Conservation (phyloP, 2,329 filamentous ascomycete genomes). For the Neopestalotiopsis clavispora region DNA sequence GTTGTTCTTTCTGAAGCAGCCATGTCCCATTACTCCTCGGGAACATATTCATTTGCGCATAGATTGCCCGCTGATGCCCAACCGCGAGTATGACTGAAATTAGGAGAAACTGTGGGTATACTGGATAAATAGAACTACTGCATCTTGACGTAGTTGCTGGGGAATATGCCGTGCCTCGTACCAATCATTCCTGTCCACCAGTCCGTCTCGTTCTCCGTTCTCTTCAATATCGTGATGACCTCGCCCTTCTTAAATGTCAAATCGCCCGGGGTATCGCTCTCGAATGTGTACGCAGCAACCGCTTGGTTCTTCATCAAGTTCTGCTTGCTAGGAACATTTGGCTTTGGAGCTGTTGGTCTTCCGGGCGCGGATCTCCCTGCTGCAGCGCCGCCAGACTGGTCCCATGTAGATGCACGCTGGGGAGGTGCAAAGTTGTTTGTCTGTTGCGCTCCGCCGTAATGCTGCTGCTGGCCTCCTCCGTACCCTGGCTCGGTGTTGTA, state of each 20-base stretch:
- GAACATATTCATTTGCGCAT: not conserved
- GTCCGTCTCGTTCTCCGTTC: constrained; percentile 90
- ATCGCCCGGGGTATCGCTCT: constrained; percentile 91
- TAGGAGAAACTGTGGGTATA: not conserved
- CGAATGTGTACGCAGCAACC: constrained; percentile 90
- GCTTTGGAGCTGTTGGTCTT: constrained; percentile 87
- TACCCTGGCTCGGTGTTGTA: constrained; percentile 1
- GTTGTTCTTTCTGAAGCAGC: not conserved
- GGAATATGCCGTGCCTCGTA: constrained; percentile 87
- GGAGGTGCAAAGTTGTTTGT: constrained; percentile 62
- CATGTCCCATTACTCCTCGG: not conserved
- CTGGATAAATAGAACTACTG: constrained; percentile 35
- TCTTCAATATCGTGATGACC: constrained; percentile 91
- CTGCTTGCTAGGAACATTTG: constrained; percentile 71
- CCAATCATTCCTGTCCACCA: constrained; percentile 98
- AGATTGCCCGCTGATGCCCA: not conserved
- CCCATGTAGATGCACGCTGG: constrained; percentile 62
- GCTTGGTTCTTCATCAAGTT: constrained; percentile 75
- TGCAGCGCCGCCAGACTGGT: constrained; percentile 52
- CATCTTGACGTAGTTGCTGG: constrained; percentile 79
- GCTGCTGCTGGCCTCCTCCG: constrained; percentile 66
- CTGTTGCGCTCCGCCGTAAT: constrained; percentile 35
- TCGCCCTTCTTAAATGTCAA: constrained; percentile 97
- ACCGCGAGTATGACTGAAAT: not conserved
- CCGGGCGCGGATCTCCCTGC: constrained; percentile 63